phyloP scores from a whole-genome alignment of 176 grass and related monocot genomes.

The Lolium rigidum region DNA sequence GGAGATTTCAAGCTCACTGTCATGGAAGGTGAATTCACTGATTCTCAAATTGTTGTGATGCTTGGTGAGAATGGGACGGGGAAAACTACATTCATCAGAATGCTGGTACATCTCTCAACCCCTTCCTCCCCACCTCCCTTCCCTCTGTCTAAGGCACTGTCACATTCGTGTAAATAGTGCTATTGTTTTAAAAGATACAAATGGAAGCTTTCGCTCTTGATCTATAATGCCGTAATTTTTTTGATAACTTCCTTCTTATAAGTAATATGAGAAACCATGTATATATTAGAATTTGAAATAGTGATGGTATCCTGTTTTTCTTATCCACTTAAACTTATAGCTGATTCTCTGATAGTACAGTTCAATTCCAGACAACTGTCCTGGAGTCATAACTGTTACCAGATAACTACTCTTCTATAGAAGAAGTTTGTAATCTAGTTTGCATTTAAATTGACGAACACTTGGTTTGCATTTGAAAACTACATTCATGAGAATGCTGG shows the following conservation, averaged over 20 bases:
- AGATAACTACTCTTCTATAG: no score
- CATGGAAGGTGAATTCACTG: slow-evolving; percentile 81
- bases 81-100: slow-evolving; percentile 90
- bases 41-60: slow-evolving; percentile 94
- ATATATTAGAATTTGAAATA: no score
- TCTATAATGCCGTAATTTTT: neutral
- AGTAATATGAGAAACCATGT: no score
- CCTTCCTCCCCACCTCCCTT: neutral
- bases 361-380: no score
- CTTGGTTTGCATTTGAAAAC: slow-evolving; percentile 49
- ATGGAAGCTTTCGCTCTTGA: neutral
- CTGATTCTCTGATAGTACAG: no score
- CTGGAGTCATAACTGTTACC: no score
- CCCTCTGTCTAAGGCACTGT: neutral
- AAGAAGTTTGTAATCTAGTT: no score
- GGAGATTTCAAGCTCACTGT: slow-evolving; percentile 79
- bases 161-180: neutral
- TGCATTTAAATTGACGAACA: no score
- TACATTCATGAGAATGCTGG: slow-evolving; percentile 89
- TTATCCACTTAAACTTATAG: no score
- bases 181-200: neutral
- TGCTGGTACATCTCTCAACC: slow-evolving; percentile 59
- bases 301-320: no score
- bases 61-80: slow-evolving; percentile 94
- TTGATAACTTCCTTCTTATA: neutral